Evolutionary conservation across 2,329 filamentous ascomycete genomes (phyloP).

Genomic region (Penicillium freii): DNA sequence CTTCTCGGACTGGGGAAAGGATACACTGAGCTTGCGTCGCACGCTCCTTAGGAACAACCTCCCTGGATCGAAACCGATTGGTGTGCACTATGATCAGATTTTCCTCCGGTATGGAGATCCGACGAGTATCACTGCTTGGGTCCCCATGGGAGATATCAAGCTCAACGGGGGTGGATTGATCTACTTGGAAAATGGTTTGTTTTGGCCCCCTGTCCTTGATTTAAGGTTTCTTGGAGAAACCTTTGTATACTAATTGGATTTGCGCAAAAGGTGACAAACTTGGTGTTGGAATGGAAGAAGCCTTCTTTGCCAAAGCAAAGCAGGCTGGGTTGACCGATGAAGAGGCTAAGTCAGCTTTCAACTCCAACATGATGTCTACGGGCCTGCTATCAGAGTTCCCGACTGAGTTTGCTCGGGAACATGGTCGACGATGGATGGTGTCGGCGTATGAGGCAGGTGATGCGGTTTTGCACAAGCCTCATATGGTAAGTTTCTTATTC

Average conservation of each 20-base stretch:
- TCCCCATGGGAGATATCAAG: conserved; percentile 55
- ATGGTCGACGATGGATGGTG: conserved; percentile 51
- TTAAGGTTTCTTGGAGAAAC: not conserved
- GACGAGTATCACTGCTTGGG: conserved; percentile 57
- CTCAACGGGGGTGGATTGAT: conserved; percentile 59
- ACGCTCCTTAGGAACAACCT: conserved; percentile 58
- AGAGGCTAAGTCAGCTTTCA: conserved; percentile 54
- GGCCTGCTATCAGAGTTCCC: conserved; percentile 55
- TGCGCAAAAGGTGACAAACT: conserved; percentile 34
- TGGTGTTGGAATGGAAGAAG: conserved; percentile 23
- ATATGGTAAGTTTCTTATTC: conserved; percentile 29
- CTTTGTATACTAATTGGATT: not conserved
- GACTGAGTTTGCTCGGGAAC: conserved; percentile 43
- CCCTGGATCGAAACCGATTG: conserved; percentile 57
- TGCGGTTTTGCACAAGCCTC: conserved; percentile 46
- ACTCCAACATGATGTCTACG: conserved; percentile 59
- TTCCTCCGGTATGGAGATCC: conserved; percentile 57
- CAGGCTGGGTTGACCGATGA: conserved; percentile 52
- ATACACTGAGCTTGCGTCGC: conserved; percentile 48
- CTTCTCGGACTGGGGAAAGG: conserved; percentile 55
- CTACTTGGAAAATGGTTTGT: conserved; percentile 52
- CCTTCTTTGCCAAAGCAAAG: conserved; percentile 51
- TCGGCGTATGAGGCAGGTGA: conserved; percentile 56
- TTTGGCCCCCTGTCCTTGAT: not conserved
- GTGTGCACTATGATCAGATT: conserved; percentile 61